phyloP scores from a whole-genome alignment of 83 land plant species.

The Picea engelmannii region DNA sequence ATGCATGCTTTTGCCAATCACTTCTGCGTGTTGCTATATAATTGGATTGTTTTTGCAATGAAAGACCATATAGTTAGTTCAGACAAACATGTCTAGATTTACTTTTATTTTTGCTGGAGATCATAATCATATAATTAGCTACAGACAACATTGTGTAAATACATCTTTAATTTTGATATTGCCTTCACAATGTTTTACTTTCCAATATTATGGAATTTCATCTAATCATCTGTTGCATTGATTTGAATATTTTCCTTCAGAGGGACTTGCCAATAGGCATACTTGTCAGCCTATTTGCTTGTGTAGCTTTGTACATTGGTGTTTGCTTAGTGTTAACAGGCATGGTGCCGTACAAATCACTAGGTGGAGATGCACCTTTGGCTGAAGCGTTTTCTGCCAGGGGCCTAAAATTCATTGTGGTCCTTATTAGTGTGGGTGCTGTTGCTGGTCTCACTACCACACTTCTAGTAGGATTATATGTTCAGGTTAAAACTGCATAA shows the following conservation, averaged over 20 bases:
- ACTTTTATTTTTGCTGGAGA: not conserved
- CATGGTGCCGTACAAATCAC: slow-evolving; percentile 83
- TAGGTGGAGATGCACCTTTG: slow-evolving; percentile 93
- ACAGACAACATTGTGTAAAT: not conserved
- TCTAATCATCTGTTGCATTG: slow-evolving; percentile 4
- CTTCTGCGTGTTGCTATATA: not conserved
- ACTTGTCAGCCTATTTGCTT: slow-evolving; percentile 77
- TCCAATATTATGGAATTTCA: not conserved
- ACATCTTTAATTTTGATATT: slow-evolving; percentile 4
- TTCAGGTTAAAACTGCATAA: slow-evolving; percentile 65
- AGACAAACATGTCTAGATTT: not conserved
- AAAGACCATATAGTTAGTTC: not conserved
- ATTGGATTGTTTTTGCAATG: not conserved
- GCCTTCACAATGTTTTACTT: not conserved
- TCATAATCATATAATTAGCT: not conserved
- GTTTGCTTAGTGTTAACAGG: slow-evolving; percentile 96
- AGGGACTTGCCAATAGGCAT: slow-evolving; percentile 96
- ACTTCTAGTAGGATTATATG: slow-evolving; percentile 93
- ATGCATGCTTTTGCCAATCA: not conserved
- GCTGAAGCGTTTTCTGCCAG: slow-evolving; percentile 74
- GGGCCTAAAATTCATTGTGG: slow-evolving; percentile 69
- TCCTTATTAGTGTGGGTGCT: slow-evolving; percentile 87
- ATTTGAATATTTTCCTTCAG: slow-evolving; percentile 44
- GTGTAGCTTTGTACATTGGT: slow-evolving; percentile 76
- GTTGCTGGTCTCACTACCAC: slow-evolving; percentile 96